phyloP scores from a whole-genome alignment of 306 rosid species.

The Cucumis sativus region DNA sequence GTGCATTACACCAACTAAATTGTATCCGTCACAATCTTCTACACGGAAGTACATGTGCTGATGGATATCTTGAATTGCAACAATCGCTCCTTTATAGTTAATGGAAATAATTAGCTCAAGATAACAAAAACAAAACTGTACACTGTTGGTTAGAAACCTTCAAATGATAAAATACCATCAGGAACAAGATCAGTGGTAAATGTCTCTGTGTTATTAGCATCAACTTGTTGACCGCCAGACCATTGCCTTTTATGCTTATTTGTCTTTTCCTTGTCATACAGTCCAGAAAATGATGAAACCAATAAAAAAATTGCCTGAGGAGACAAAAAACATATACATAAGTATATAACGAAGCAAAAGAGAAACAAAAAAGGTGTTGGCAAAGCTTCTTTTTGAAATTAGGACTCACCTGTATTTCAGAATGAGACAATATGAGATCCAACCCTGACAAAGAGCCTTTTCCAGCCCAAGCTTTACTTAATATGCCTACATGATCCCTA shows the following conservation, averaged over 20 bases:
- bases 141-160: slow-evolving; percentile 8
- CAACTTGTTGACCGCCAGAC: slow-evolving; percentile 26
- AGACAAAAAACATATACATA: slow-evolving; percentile 13
- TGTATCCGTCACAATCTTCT: slow-evolving; percentile 53
- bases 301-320: slow-evolving; percentile 50
- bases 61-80: slow-evolving; percentile 75
- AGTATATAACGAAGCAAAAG: not conserved
- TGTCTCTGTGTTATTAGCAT: slow-evolving; percentile 32
- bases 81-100: slow-evolving; percentile 67
- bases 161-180: slow-evolving; percentile 39
- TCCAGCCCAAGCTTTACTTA: slow-evolving; percentile 42
- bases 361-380: not conserved
- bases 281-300: slow-evolving; percentile 51
- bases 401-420: slow-evolving; percentile 55
- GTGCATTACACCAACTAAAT: slow-evolving; percentile 56
- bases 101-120: slow-evolving; percentile 21
- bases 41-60: slow-evolving; percentile 82
- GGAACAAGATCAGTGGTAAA: slow-evolving; percentile 64
- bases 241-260: slow-evolving; percentile 21
- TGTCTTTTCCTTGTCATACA: slow-evolving; percentile 18
- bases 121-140: slow-evolving; percentile 3
- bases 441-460: slow-evolving; percentile 49
- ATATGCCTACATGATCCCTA: slow-evolving; percentile 18
- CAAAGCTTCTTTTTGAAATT: not conserved
- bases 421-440: slow-evolving; percentile 53